Conservation (phyloP, 1,284 basidiomycete genomes). For the Baeospora myosura region DNA sequence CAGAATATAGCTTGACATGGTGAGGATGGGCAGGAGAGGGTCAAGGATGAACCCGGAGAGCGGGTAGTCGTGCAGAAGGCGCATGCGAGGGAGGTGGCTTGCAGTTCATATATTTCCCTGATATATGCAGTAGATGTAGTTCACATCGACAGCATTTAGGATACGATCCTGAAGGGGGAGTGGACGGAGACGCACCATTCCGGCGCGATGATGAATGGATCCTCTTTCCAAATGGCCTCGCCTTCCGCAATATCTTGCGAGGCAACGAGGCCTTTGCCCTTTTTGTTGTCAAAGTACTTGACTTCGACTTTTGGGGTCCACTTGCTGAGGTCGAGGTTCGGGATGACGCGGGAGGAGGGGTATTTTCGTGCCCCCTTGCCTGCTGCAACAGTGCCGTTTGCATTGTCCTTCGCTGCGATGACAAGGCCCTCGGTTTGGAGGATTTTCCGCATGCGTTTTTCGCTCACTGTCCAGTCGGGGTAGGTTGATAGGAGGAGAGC, state of each 20-base stretch:
- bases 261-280: slow-evolving; percentile 82
- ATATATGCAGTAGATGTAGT: slow-evolving; percentile 4
- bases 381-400: slow-evolving; percentile 14
- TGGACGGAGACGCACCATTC: slow-evolving; percentile 46
- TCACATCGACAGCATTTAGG: too few species aligned
- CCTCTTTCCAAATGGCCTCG: slow-evolving; percentile 79
- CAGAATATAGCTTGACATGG: slow-evolving; percentile 70
- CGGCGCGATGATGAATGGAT: slow-evolving; percentile 63
- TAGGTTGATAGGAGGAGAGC: slow-evolving; percentile 49
- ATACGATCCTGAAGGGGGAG: too few species aligned
- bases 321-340: slow-evolving; percentile 52
- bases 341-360: slow-evolving; percentile 62
- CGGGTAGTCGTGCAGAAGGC: slow-evolving; percentile 61
- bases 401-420: slow-evolving; percentile 20
- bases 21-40: slow-evolving; percentile 41
- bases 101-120: slow-evolving; percentile 70
- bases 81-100: slow-evolving; percentile 50
- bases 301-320: slow-evolving; percentile 65
- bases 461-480: slow-evolving; percentile 71
- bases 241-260: slow-evolving; percentile 58
- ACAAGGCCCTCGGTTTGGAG: slow-evolving; percentile 54
- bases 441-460: slow-evolving; percentile 71
- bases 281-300: slow-evolving; percentile 60
- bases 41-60: slow-evolving; percentile 41
- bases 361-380: too few species aligned